Conservation (phyloP, 495 filamentous ascomycete species). For the Cercophora samala region DNA sequence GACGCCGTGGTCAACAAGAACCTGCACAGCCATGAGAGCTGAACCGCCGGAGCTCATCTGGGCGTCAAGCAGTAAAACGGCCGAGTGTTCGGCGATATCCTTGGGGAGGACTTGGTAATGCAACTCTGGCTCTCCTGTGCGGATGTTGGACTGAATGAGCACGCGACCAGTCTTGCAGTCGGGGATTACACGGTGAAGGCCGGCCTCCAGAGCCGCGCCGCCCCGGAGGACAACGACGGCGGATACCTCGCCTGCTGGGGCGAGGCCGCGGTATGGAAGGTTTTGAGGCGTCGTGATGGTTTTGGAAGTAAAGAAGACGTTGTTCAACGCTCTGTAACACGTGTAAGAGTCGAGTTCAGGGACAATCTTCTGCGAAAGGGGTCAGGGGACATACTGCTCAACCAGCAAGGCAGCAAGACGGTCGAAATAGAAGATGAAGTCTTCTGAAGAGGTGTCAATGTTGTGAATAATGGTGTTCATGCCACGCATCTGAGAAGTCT, state of each 20-base stretch:
- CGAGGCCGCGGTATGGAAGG: constrained; percentile 63
- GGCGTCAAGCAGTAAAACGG: constrained; percentile 82
- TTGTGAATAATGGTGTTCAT: constrained; percentile 91
- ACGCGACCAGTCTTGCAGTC: constrained; percentile 87
- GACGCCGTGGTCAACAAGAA: constrained; percentile 93
- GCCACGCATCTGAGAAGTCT: constrained; percentile 72
- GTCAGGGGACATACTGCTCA: constrained; percentile 59
- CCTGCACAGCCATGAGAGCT: constrained; percentile 92
- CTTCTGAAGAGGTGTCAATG: constrained; percentile 73
- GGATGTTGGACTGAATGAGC: constrained; percentile 82
- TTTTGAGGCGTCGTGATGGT: constrained; percentile 67
- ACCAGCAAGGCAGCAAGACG: constrained; percentile 78
- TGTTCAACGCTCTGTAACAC: constrained; percentile 53
- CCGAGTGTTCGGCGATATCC: constrained; percentile 65
- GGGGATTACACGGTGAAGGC: constrained; percentile 81
- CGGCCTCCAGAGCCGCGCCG: constrained; percentile 81
- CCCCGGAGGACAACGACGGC: constrained; percentile 87
- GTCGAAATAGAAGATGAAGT: constrained; percentile 97
- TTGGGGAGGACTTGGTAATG: constrained; percentile 78
- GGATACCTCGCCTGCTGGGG: constrained; percentile 64
- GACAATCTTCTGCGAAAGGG: neutral
- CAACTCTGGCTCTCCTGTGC: constrained; percentile 84
- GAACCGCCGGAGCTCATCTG: constrained; percentile 94
- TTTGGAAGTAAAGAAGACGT: constrained; percentile 57
- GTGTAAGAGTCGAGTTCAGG: neutral